A percentile compares a stretch with the other conserved stretches of the same genome.
These are phyloP conservation scores for Astrephomene gubernaculifera DNA, from an alignment of 139 green algal genomes.

Conservation along the genomic window DNA sequence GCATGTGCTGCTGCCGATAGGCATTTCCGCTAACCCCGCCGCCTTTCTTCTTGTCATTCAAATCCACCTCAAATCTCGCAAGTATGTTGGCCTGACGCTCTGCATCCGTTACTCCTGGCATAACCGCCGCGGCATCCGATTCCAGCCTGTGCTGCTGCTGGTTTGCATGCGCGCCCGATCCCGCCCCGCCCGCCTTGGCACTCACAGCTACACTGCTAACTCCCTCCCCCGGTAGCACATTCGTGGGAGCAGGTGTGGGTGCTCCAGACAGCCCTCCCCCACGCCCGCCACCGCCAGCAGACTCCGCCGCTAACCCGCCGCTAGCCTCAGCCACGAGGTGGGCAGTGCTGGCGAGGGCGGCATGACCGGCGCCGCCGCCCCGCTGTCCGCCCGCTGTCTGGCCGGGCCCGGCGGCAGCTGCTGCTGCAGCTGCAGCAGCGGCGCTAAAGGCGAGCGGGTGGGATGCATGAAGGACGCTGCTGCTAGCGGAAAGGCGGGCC, in stretches of 20 bases:
- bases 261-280: no score
- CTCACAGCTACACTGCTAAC: no score
- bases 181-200: no score
- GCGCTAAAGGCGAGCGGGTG: slow-evolving; percentile 29
- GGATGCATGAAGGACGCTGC: neutral
- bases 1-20: neutral
- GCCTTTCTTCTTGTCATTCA: no score
- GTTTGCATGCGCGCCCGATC: no score
- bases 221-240: neutral
- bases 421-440: neutral
- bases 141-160: neutral
- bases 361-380: neutral
- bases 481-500: slow-evolving; percentile 10
- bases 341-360: neutral
- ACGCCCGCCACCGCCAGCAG: neutral
- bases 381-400: neutral
- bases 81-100: slow-evolving; percentile 12
- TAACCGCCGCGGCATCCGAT: neutral
- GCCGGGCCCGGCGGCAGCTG: neutral
- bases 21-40: no score
- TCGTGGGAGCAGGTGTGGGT: neutral
- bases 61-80: slow-evolving; percentile 4
- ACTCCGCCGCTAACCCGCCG: neutral
- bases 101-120: neutral
- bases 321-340: neutral